These are phyloP conservation scores for Sarcodon aspratus DNA, from an alignment of 768 basidiomycete species.

Conservation along the genomic window DNA sequence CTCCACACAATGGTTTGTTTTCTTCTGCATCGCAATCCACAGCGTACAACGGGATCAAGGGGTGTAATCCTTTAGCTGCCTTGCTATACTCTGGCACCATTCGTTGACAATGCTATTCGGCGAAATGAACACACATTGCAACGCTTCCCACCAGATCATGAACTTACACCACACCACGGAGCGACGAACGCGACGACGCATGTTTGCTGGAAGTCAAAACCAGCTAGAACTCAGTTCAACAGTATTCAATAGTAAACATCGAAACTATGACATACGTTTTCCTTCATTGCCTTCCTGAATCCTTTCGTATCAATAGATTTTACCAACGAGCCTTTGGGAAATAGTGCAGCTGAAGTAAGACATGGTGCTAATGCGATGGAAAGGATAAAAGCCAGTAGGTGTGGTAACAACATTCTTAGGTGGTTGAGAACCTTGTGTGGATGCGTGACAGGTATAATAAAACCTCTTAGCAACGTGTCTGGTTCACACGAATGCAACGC, in stretches of 20 bases:
- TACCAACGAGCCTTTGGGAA: constrained; percentile 33
- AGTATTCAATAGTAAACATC: constrained; percentile 5
- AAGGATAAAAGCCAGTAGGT: too few relatives aligned
- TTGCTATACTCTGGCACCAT: constrained; percentile 81
- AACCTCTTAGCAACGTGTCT: too few relatives aligned
- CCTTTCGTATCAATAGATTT: constrained; percentile 63
- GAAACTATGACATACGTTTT: constrained; percentile 41
- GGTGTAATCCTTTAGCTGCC: constrained; percentile 67
- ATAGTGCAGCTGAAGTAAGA: constrained; percentile 27
- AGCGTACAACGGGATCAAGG: constrained; percentile 81
- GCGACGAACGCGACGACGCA: constrained; percentile 84
- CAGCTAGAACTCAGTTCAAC: background rate
- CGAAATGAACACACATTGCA: background rate
- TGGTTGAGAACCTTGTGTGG: too few relatives aligned
- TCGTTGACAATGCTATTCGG: constrained; percentile 63
- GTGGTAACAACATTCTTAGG: too few relatives aligned
- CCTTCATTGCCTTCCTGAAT: constrained; percentile 64
- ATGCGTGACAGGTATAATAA: too few relatives aligned
- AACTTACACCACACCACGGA: constrained; percentile 84
- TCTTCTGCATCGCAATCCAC: constrained; percentile 82
- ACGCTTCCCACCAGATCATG: background rate
- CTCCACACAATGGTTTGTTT: constrained; percentile 76
- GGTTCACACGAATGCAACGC: too few relatives aligned
- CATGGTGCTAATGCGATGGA: background rate
- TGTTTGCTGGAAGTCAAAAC: constrained; percentile 38